These are phyloP conservation scores for Penicillium hesseltinei DNA, from an alignment of 2,329 filamentous ascomycete genomes.

Conservation along the genomic window DNA sequence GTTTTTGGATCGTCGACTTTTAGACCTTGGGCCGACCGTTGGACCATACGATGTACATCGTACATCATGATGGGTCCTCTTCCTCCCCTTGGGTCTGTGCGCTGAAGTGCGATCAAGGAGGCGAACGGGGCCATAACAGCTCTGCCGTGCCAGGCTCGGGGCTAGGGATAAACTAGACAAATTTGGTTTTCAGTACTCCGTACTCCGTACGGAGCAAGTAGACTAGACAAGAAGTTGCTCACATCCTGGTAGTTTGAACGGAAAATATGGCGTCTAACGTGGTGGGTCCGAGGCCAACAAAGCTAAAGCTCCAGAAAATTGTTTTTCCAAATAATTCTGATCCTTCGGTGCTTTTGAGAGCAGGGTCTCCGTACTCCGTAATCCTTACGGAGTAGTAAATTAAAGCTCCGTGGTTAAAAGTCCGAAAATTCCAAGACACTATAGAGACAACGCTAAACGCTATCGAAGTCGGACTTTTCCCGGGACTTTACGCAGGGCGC, in stretches of 20 bases:
- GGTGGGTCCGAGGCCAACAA: conserved; percentile 2
- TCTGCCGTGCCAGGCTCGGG: background rate
- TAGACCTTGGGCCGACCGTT: conserved; percentile 21
- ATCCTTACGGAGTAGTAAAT: no score
- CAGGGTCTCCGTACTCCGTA: no score
- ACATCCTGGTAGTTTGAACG: background rate
- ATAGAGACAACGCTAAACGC: background rate
- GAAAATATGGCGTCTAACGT: conserved; percentile 1
- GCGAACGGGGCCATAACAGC: background rate
- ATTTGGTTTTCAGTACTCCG: background rate
- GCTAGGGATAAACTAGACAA: background rate
- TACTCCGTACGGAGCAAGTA: no score
- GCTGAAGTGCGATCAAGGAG: background rate
- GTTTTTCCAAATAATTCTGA: background rate
- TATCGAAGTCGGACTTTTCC: background rate
- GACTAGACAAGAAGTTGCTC: no score
- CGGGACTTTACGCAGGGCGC: conserved; percentile 18
- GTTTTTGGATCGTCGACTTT: conserved; percentile 9
- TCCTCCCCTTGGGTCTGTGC: conserved; percentile 19
- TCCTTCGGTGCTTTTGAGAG: background rate
- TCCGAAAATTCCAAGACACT: background rate
- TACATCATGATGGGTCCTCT: conserved; percentile 17
- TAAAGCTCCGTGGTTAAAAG: background rate
- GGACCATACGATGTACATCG: conserved; percentile 9
- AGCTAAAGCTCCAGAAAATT: conserved; percentile 7